phyloP scores from a whole-genome alignment of 371 early-diverging fungal genomes.

The Rhizopus sp. region DNA sequence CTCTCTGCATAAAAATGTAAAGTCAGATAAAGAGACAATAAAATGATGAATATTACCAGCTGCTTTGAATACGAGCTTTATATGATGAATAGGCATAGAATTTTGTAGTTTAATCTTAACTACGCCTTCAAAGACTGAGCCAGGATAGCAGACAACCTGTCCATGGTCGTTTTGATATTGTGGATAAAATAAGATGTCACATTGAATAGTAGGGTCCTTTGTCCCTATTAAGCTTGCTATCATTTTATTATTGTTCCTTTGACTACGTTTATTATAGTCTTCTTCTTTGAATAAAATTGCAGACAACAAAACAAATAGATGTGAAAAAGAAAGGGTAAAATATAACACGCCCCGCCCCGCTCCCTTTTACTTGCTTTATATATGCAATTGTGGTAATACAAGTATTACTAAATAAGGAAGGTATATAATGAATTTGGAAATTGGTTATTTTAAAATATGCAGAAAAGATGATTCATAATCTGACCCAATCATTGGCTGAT shows the following conservation, averaged over 20 bases:
- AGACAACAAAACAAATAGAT: constrained; percentile 15
- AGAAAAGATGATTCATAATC: too few relatives aligned
- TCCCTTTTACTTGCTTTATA: neutral
- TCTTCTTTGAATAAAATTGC: constrained; percentile 35
- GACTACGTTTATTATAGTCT: constrained; percentile 27
- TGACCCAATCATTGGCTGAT: too few relatives aligned
- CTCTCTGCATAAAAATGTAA: constrained; percentile 19
- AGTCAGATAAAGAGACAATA: neutral
- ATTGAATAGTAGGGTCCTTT: constrained; percentile 15
- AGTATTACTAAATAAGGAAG: too few relatives aligned
- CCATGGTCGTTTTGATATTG: constrained; percentile 28
- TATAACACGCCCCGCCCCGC: neutral
- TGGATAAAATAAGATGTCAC: constrained; percentile 23
- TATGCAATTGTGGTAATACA: too few relatives aligned
- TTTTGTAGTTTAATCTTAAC: constrained; percentile 22
- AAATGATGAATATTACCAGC: constrained; percentile 9
- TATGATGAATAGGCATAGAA: constrained; percentile 20
- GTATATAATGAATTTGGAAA: too few relatives aligned
- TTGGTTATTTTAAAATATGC: too few relatives aligned
- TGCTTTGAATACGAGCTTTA: constrained; percentile 37
- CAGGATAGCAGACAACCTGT: constrained; percentile 29
- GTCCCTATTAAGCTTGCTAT: constrained; percentile 17
- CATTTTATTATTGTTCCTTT: constrained; percentile 25
- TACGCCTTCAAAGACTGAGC: constrained; percentile 35
- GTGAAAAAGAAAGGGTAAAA: neutral